These are phyloP conservation scores for Ceratocystis eucalypticola DNA, from an alignment of 2,329 filamentous ascomycete species.

Conservation along the genomic window DNA sequence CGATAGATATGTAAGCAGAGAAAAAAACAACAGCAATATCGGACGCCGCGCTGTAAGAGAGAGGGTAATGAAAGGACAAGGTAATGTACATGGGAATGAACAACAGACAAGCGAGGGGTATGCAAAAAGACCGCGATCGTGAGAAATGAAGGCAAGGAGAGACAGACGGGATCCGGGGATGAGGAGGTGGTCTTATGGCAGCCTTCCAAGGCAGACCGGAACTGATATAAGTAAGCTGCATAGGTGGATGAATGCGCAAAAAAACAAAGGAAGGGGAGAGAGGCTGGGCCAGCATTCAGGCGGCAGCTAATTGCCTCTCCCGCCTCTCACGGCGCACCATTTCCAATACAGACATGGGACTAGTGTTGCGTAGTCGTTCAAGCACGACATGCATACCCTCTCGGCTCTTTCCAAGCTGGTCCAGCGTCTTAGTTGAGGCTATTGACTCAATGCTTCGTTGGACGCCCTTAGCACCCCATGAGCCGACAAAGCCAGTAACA, in stretches of 20 bases:
- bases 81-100: constrained; percentile 2
- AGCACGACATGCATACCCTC: constrained; percentile 75
- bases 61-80: constrained; percentile 1
- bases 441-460: constrained; percentile 69
- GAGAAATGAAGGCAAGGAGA: constrained; percentile 4
- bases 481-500: constrained; percentile 33
- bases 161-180: not conserved
- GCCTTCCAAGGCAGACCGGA: not conserved
- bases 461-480: constrained; percentile 56
- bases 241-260: not conserved
- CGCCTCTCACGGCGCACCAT: constrained; percentile 35
- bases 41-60: constrained; percentile 13
- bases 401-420: constrained; percentile 65
- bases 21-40: not conserved
- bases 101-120: not conserved
- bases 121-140: constrained; percentile 7
- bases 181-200: not conserved
- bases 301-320: constrained; percentile 2
- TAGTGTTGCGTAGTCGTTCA: constrained; percentile 49
- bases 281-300: not conserved
- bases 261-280: not conserved
- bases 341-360: constrained; percentile 45
- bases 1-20: not conserved
- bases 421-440: constrained; percentile 61
- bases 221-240: not conserved